Base-by-base conservation (phyloP, 2,329 filamentous ascomycete species). In the Parascedosporium putredinis region DNA sequence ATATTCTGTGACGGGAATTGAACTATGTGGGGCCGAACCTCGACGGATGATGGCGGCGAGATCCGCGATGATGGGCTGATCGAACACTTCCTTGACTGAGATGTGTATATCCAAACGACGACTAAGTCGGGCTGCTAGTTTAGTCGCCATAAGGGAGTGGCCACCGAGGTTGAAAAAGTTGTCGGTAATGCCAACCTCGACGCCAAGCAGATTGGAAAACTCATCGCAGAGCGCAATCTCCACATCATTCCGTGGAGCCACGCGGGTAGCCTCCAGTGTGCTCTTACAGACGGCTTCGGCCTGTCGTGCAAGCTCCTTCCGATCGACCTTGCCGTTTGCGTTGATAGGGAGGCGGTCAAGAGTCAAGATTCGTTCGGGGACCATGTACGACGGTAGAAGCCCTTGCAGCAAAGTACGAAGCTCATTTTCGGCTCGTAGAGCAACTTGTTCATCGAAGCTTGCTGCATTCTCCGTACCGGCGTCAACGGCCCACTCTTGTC, bases 131-230 rank as follows among this genome's bases (percentile, higher is more conserved):
- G 27, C 27, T 12, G 27, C 27, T 7, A 38, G 34, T 16, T 38
- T 14, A 12, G 16, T 38, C 8, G 16, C 34, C 16, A 14, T 18
- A 18, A 56, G 50, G 0, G 54, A 56, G 34, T 56, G 51, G 1
- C 54, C 54, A 18, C 54, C 54, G 12, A 56, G 50, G 5, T 55
- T 38, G 44, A 56, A 56, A 24, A 56, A 56, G 45, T 54, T 45
- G 22, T 56, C 53, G 7, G 44, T 45, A 8, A 53, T 42, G 42
- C 49, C 49, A 29, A 51, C 43, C 23, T 51, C 31, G 36, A 54
- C 34, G 7, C 48, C 50, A 22, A 55, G 48, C 3, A 51, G 44
- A 4, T 25, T 33, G n/a, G 45, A 16, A 22, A 49, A 49, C 46
- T 55, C 50, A 8, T 55, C 46, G 50, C 54, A 55, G 8, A 56